Evolutionary conservation across 176 grass and related monocot species (phyloP), one percentile per base, ranked within the genome.

Genomic region (Paspalum notatum): DNA sequence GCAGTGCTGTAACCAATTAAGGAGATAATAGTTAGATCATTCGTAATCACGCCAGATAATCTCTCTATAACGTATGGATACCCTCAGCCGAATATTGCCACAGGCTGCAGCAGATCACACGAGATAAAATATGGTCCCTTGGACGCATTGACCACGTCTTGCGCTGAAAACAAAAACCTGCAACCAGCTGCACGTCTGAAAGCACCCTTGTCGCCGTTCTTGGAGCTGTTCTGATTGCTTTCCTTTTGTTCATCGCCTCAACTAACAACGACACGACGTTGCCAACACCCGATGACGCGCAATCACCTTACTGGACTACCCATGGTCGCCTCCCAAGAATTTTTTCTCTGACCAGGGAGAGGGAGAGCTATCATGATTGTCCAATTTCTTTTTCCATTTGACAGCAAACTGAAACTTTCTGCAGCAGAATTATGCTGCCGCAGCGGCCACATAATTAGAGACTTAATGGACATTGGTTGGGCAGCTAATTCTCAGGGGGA

Each of bases 321-420:
- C 22, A 61, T 20, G 13, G n/a, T 79, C 62, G 17, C 48, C 21
- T 50, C 27, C 32, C 32, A 43, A 39, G 66, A 86, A 86, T 41
- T 72, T 18, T 73, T 74, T 86, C 60, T 58, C n/a, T 87, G 78
- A 87, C 78, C 62, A 12, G 37, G 71, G 39, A 69, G 49, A 12
- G 37, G 71, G 39, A 69, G 49, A 44, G 5, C 21, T 50, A 9
- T 37, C 18, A 71, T 18, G 49, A 74, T 45, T 66, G n/a, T 48
- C 13, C 50, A 24, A 45, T 76, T 76, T 55, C 27, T 74, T 74
- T 22, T 53, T 3, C 4, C 20, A 11, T 66, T 47, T 22, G 13
- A 24, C 39, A 40, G 9, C 11, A 76, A 75, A 60, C 24, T 12
- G 6, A 22, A 67, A 9, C 61, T 77, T 13, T 61, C 64, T 13